Percentiles rank a stretch among this genome's conserved stretches.
Conservation (phyloP, 2,329 filamentous ascomycete genomes). For the Ophiostoma sp. region DNA sequence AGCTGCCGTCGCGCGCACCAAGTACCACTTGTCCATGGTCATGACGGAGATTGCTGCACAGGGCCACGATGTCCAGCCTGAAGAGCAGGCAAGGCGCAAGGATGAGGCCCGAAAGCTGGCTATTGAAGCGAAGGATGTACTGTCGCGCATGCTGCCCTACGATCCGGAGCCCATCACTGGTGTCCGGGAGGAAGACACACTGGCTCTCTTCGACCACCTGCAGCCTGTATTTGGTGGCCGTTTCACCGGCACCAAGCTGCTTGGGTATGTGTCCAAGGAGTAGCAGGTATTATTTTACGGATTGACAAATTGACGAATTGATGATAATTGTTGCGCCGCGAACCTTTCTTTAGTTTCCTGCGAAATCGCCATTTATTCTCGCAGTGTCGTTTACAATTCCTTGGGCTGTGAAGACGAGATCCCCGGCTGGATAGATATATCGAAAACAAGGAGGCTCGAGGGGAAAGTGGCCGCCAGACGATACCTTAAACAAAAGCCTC, state of each 20-base stretch:
- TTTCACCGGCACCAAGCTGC: slow-evolving; percentile 25
- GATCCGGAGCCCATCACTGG: slow-evolving; percentile 23
- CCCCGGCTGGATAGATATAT: no score
- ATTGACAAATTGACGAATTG: neutral
- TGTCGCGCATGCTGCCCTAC: slow-evolving; percentile 27
- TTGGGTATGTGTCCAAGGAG: slow-evolving; percentile 21
- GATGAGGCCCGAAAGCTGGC: slow-evolving; percentile 22
- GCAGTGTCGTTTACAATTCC: no score
- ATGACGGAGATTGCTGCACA: slow-evolving; percentile 17
- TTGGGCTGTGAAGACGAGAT: no score
- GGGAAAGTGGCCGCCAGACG: no score
- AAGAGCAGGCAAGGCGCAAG: neutral
- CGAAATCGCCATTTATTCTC: no score
- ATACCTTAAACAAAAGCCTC: no score
- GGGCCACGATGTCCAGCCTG: slow-evolving; percentile 2
- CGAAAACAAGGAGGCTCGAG: no score
- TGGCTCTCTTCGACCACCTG: slow-evolving; percentile 27
- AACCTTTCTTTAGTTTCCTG: no score
- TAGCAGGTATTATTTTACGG: neutral
- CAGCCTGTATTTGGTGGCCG: slow-evolving; percentile 27
- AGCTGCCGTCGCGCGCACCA: slow-evolving; percentile 24
- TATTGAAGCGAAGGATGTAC: slow-evolving; percentile 26
- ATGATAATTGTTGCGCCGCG: neutral
- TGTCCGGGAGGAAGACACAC: slow-evolving; percentile 23
- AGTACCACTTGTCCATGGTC: slow-evolving; percentile 25